A percentile compares a stretch with the other conserved stretches of the same genome.
Evolutionary conservation across 805 yeast species (phyloP).

Genomic region (Candida chauliodis): DNA sequence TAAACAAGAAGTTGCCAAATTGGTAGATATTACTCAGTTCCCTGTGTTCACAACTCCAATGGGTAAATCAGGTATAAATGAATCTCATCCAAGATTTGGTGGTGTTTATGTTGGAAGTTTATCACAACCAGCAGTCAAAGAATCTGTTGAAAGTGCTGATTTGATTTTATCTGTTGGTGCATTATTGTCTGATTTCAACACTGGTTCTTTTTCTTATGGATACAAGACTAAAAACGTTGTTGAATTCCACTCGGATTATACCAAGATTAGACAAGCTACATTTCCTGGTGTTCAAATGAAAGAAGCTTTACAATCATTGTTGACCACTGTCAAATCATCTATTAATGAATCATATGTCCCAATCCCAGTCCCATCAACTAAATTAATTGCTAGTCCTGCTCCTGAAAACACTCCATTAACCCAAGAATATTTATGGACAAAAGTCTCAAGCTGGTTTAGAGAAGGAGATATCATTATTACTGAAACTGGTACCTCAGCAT

Average conservation of each 20-base stretch:
- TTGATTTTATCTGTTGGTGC: constrained; percentile 79
- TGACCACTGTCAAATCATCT: constrained; percentile 26
- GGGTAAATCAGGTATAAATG: constrained; percentile 83
- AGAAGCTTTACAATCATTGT: constrained; percentile 28
- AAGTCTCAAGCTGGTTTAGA: constrained; percentile 57
- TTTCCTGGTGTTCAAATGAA: constrained; percentile 75
- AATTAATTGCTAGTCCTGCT: constrained; percentile 43
- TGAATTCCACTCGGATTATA: constrained; percentile 76
- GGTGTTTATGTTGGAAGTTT: constrained; percentile 87
- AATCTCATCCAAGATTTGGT: constrained; percentile 67
- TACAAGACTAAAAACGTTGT: constrained; percentile 71
- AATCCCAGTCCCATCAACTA: constrained; percentile 52
- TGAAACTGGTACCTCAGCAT: constrained; percentile 77
- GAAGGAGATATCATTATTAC: constrained; percentile 67
- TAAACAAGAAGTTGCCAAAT: constrained; percentile 55
- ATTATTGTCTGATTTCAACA: constrained; percentile 81
- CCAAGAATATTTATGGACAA: constrained; percentile 70
- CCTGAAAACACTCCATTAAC: constrained; percentile 31
- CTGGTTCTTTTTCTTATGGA: constrained; percentile 80
- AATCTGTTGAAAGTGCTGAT: constrained; percentile 48
- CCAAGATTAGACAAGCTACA: constrained; percentile 64
- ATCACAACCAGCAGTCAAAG: constrained; percentile 44
- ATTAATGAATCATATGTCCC: constrained; percentile 46
- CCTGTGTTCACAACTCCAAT: constrained; percentile 85
- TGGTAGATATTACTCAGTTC: constrained; percentile 68